Evolutionary conservation across 345 rosid genomes (phyloP).

Genomic region (Salix udensis): DNA sequence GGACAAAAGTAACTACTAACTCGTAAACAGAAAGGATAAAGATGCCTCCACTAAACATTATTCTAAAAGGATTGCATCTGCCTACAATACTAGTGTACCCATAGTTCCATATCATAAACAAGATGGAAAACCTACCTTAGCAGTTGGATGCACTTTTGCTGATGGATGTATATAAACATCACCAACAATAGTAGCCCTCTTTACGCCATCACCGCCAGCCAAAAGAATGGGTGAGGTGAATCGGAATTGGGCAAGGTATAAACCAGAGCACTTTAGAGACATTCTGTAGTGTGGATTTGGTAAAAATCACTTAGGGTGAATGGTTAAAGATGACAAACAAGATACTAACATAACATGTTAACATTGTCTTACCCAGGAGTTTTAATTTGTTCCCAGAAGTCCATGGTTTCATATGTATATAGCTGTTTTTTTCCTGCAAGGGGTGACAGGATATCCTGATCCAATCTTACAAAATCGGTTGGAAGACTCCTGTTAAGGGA

Average conservation of each 20-base stretch:
- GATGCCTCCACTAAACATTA: not conserved
- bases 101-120: not conserved
- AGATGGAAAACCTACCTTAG: slow-evolving; percentile 52
- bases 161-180: slow-evolving; percentile 94
- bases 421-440: slow-evolving; percentile 83
- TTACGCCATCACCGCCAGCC: slow-evolving; percentile 81
- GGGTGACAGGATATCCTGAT: slow-evolving; percentile 87
- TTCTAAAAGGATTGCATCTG: not conserved
- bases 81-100: not conserved
- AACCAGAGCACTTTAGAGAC: slow-evolving; percentile 78
- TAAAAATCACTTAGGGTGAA: not conserved
- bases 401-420: slow-evolving; percentile 67
- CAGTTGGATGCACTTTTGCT: slow-evolving; percentile 93
- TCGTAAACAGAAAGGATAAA: not conserved
- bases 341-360: not conserved
- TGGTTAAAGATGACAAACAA: not conserved
- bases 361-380: slow-evolving; percentile 59
- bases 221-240: slow-evolving; percentile 62
- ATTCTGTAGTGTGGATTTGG: slow-evolving; percentile 42
- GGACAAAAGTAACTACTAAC: not conserved
- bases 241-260: slow-evolving; percentile 80
- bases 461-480: slow-evolving; percentile 68
- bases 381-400: slow-evolving; percentile 92
- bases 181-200: slow-evolving; percentile 60
- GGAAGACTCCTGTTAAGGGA: slow-evolving; percentile 27